Conservation (phyloP, 2,329 filamentous ascomycete genomes). For the Talaromyces sp. region DNA sequence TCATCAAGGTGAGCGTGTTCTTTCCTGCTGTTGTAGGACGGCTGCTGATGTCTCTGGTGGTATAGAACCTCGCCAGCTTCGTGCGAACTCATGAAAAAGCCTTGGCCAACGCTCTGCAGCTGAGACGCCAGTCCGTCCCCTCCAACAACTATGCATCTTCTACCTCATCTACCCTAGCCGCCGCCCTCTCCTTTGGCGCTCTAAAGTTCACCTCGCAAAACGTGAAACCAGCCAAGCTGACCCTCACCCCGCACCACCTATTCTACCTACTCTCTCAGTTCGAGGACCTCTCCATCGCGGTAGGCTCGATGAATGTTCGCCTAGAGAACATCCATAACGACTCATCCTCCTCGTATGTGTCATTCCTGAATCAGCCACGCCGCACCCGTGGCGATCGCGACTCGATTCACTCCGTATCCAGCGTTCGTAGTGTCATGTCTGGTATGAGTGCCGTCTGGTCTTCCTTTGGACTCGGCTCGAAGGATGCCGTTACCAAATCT, state of each 20-base stretch:
- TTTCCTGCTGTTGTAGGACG: not conserved
- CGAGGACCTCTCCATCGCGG: slow-evolving; percentile 83
- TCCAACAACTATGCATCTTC: slow-evolving; percentile 62
- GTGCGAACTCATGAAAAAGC: slow-evolving; percentile 97
- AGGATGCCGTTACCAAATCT: slow-evolving; percentile 74
- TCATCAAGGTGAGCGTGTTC: slow-evolving; percentile 41
- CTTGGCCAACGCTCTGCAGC: slow-evolving; percentile 88
- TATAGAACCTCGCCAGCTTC: slow-evolving; percentile 87
- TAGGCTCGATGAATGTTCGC: slow-evolving; percentile 94
- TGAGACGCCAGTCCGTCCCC: slow-evolving; percentile 66
- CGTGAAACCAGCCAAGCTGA: slow-evolving; percentile 85
- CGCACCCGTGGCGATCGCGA: slow-evolving; percentile 77
- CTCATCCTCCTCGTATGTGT: slow-evolving; percentile 83
- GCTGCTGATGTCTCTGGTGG: slow-evolving; percentile 4
- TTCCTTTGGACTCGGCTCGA: slow-evolving; percentile 75
- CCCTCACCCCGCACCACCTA: slow-evolving; percentile 90
- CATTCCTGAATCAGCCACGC: slow-evolving; percentile 81
- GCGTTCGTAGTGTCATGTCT: slow-evolving; percentile 95
- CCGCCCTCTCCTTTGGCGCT: slow-evolving; percentile 80
- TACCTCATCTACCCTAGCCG: slow-evolving; percentile 68
- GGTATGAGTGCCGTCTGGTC: slow-evolving; percentile 93
- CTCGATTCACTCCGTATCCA: slow-evolving; percentile 92
- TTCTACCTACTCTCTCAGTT: slow-evolving; percentile 96
- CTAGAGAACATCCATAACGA: slow-evolving; percentile 92
- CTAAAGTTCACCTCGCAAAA: slow-evolving; percentile 79